Conservation (phyloP, 257 asterid species). For the Striga asiatica region DNA sequence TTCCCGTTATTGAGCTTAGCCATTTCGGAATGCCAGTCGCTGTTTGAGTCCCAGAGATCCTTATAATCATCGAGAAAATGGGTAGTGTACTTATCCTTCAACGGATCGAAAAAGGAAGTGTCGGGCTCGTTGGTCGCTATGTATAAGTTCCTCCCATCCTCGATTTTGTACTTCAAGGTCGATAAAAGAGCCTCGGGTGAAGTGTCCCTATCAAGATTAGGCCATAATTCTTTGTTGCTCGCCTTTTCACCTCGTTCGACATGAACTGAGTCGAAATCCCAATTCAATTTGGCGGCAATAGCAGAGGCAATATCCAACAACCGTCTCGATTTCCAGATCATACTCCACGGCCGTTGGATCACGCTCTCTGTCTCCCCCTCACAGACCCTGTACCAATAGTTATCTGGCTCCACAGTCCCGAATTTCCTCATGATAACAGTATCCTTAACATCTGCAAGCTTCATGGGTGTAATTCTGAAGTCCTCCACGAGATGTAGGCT, state of each 20-base stretch:
- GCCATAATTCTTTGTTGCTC: conserved; percentile 46
- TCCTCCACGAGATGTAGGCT: conserved; percentile 45
- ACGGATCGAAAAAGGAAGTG: conserved; percentile 38
- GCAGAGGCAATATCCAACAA: conserved; percentile 44
- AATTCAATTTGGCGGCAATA: conserved; percentile 47
- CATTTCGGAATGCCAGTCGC: conserved; percentile 53
- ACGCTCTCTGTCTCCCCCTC: conserved; percentile 51
- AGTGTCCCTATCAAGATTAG: conserved; percentile 53
- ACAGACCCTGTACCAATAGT: conserved; percentile 60
- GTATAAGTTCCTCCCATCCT: conserved; percentile 52
- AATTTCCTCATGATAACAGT: conserved; percentile 54
- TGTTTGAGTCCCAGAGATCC: conserved; percentile 46
- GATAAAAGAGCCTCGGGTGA: conserved; percentile 48
- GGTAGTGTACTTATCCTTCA: conserved; percentile 50
- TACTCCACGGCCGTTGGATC: conserved; percentile 46
- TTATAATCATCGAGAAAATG: conserved; percentile 52
- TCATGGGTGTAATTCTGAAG: conserved; percentile 39
- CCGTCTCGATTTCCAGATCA: conserved; percentile 53
- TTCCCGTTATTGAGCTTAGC: conserved; percentile 43
- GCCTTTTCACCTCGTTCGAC: conserved; percentile 63
- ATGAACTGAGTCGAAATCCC: conserved; percentile 60
- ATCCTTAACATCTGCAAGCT: conserved; percentile 29
- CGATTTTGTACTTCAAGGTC: conserved; percentile 32
- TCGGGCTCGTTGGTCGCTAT: conserved; percentile 46
- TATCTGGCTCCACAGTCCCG: conserved; percentile 56